phyloP scores from a whole-genome alignment of 139 green algal genomes.

The Chlorella sp. region DNA sequence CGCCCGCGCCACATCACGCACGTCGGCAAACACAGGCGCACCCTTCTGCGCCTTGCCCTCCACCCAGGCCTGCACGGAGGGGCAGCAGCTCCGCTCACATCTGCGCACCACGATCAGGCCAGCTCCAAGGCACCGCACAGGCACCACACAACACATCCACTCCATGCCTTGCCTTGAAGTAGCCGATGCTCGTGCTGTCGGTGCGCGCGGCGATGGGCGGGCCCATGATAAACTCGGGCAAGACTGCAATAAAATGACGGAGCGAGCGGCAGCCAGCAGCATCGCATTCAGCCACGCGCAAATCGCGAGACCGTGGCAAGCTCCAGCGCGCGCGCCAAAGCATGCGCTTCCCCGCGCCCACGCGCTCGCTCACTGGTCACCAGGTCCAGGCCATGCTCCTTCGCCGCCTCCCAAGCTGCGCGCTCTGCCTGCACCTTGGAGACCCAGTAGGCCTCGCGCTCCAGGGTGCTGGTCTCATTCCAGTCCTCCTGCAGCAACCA shows the following conservation, averaged over 20 bases:
- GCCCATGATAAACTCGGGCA: constrained; percentile 77
- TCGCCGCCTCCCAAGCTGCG: constrained; percentile 60
- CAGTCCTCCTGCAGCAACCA: constrained; percentile 65
- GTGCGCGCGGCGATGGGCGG: constrained; percentile 36
- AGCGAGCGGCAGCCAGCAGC: too few species aligned
- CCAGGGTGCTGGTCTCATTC: constrained; percentile 61
- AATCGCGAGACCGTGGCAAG: too few species aligned
- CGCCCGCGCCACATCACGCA: constrained; percentile 52
- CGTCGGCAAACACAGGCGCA: constrained; percentile 45
- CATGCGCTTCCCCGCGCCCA: too few species aligned
- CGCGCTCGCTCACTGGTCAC: too few species aligned
- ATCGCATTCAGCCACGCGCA: too few species aligned
- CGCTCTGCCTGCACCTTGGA: constrained; percentile 78
- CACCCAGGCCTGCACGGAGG: constrained; percentile 33
- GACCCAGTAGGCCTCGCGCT: constrained; percentile 68
- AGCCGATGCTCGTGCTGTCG: constrained; percentile 42
- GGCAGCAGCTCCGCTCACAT: neutral
- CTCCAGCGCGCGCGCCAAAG: too few species aligned
- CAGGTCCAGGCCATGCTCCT: constrained; percentile 60
- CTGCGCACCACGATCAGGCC: too few species aligned
- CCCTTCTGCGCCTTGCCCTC: constrained; percentile 26
- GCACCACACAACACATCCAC: neutral
- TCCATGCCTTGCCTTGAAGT: constrained; percentile 32
- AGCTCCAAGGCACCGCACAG: neutral
- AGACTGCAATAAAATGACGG: too few species aligned